Conservation (phyloP, 352 stramenopile species). For the Phytophthora hibernalis region DNA sequence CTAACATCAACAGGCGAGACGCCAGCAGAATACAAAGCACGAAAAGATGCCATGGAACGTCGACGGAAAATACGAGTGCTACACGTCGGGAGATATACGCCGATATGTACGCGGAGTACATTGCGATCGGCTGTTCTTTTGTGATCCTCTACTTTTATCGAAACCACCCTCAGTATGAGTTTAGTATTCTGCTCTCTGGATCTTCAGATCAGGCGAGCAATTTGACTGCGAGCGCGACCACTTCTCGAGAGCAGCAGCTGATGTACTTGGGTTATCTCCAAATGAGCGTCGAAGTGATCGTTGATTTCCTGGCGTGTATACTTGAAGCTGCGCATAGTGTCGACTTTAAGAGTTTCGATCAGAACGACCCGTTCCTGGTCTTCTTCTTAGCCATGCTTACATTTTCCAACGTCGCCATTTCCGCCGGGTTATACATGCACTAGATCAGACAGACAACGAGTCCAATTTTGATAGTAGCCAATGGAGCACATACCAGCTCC, state of each 20-base stretch:
- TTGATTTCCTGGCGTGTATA: constrained; percentile 32
- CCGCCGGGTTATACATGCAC: constrained; percentile 23
- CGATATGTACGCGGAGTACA: constrained; percentile 60
- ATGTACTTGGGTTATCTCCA: constrained; percentile 21
- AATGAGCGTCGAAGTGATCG: constrained; percentile 24
- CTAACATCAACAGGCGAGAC: constrained; percentile 10
- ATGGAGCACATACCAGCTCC: no score
- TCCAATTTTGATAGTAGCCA: no score
- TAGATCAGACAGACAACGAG: neutral
- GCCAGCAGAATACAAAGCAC: constrained; percentile 4
- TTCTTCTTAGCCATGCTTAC: constrained; percentile 42
- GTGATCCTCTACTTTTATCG: constrained; percentile 42
- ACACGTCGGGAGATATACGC: constrained; percentile 42
- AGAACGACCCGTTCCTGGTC: constrained; percentile 42
- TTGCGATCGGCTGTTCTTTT: constrained; percentile 51
- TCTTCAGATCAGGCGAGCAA: constrained; percentile 1
- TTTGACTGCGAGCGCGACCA: neutral
- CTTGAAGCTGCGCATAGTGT: constrained; percentile 32
- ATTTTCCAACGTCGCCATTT: constrained; percentile 28
- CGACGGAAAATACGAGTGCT: constrained; percentile 13
- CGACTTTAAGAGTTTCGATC: constrained; percentile 19
- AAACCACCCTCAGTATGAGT: constrained; percentile 39
- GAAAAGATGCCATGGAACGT: constrained; percentile 10
- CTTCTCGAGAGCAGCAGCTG: neutral
- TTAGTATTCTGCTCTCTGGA: neutral